Percentiles rank a stretch among this genome's conserved stretches.
These are phyloP conservation scores for Penicillium turbatum DNA, from an alignment of 495 filamentous ascomycete species.

Conservation along the genomic window DNA sequence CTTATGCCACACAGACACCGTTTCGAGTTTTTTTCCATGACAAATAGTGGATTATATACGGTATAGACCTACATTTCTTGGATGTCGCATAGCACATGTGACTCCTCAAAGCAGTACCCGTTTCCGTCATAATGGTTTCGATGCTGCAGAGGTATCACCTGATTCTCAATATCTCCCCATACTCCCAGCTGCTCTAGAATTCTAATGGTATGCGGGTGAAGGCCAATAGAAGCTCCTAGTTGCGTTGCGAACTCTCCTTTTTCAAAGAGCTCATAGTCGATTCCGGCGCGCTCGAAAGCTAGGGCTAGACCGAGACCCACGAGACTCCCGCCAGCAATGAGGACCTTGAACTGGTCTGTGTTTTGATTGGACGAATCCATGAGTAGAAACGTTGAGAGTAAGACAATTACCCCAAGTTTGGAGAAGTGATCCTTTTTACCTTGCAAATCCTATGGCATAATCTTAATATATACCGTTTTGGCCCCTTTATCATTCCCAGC, in stretches of 20 bases:
- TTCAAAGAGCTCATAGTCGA: constrained; percentile 19
- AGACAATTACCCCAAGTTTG: neutral
- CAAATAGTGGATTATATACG: neutral
- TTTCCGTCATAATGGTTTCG: constrained; percentile 11
- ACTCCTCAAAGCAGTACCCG: constrained; percentile 11
- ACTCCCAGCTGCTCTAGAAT: constrained; percentile 18
- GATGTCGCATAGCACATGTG: constrained; percentile 6
- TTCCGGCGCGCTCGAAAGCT: constrained; percentile 14
- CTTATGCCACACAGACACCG: neutral
- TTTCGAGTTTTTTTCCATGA: neutral
- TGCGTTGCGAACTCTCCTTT: constrained; percentile 14
- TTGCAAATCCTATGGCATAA: neutral
- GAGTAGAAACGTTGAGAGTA: neutral
- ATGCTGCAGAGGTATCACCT: constrained; percentile 11
- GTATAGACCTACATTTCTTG: constrained; percentile 11
- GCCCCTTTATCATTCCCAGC: neutral
- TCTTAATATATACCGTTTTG: neutral
- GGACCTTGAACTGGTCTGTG: constrained; percentile 10
- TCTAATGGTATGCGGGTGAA: constrained; percentile 10
- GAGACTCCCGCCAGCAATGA: constrained; percentile 18
- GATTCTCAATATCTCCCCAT: constrained; percentile 12
- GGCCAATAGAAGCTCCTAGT: constrained; percentile 16
- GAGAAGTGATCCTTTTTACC: neutral
- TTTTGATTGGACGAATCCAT: neutral
- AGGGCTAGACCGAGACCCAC: constrained; percentile 14